phyloP scores from a whole-genome alignment of 2,329 filamentous ascomycete species.

The Talaromyces sp. region DNA sequence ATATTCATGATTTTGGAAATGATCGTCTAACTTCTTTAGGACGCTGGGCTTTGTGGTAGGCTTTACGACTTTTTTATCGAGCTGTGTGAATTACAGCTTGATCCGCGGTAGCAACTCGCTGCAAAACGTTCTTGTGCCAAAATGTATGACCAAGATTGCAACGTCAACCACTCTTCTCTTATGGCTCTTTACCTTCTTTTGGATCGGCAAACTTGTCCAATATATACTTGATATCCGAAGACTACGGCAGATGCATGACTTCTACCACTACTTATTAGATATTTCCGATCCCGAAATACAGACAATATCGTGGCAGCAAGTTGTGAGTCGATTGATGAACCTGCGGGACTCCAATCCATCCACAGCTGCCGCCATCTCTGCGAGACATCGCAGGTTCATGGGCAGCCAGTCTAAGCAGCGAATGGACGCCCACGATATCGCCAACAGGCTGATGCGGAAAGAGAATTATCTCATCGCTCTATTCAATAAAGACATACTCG shows the following conservation, averaged over 20 bases:
- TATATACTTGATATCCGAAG: slow-evolving; percentile 70
- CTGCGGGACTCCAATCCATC: slow-evolving; percentile 82
- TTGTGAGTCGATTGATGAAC: slow-evolving; percentile 80
- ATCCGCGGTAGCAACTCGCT: slow-evolving; percentile 64
- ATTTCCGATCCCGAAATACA: slow-evolving; percentile 87
- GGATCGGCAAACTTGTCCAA: slow-evolving; percentile 74
- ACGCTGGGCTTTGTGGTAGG: slow-evolving; percentile 79
- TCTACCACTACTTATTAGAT: slow-evolving; percentile 76
- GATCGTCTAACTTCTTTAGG: slow-evolving; percentile 41
- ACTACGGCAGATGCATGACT: slow-evolving; percentile 75
- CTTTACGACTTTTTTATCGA: slow-evolving; percentile 77
- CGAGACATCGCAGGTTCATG: slow-evolving; percentile 59
- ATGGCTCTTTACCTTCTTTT: slow-evolving; percentile 83
- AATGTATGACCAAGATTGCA: slow-evolving; percentile 74
- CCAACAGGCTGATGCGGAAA: slow-evolving; percentile 91
- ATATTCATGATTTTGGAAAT: neutral
- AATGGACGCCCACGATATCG: slow-evolving; percentile 94
- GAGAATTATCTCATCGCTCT: slow-evolving; percentile 97
- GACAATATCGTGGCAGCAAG: slow-evolving; percentile 88
- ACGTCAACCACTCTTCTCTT: slow-evolving; percentile 72
- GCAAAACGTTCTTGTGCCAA: slow-evolving; percentile 62
- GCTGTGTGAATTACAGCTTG: slow-evolving; percentile 78
- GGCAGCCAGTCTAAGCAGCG: slow-evolving; percentile 88
- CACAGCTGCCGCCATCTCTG: slow-evolving; percentile 64
- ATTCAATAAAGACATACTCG: slow-evolving; percentile 93